These are phyloP conservation scores for Filobasidium floriforme DNA, from an alignment of 768 basidiomycete genomes.

Conservation along the genomic window DNA sequence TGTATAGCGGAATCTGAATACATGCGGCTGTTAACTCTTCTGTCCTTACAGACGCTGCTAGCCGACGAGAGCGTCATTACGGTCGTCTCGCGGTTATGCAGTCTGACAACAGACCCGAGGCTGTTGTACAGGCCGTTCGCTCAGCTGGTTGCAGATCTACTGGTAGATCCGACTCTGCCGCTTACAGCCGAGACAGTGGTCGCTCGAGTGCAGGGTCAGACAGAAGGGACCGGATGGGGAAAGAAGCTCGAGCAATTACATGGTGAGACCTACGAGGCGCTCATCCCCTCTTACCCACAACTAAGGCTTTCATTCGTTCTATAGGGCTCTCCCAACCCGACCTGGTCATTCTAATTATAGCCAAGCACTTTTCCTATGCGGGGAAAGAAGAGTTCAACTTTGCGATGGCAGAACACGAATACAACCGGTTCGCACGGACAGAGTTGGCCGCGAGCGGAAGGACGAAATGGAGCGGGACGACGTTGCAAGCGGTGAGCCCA, in stretches of 20 bases:
- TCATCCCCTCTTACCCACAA: constrained; percentile 4
- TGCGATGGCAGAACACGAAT: constrained; percentile 71
- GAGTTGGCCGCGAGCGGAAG: constrained; percentile 43
- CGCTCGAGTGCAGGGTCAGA: constrained; percentile 22
- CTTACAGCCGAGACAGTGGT: constrained; percentile 6
- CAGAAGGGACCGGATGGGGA: constrained; percentile 39
- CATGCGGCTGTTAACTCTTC: neutral
- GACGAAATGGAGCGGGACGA: constrained; percentile 33
- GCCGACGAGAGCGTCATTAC: neutral
- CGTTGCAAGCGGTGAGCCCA: constrained; percentile 54
- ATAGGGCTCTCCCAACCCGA: constrained; percentile 69
- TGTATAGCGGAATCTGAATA: constrained; percentile 16
- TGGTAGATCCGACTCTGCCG: neutral
- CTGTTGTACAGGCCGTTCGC: constrained; percentile 38
- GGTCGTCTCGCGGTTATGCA: constrained; percentile 28
- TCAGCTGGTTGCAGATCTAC: constrained; percentile 15
- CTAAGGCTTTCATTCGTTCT: neutral
- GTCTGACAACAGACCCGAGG: constrained; percentile 40
- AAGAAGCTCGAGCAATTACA: constrained; percentile 33
- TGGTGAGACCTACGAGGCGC: constrained; percentile 20
- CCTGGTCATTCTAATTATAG: constrained; percentile 76
- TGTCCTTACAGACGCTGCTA: constrained; percentile 3
- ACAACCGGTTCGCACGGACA: constrained; percentile 56
- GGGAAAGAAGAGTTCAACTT: constrained; percentile 80
- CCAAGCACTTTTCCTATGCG: constrained; percentile 63